Evolutionary conservation across 2,329 filamentous ascomycete genomes (phyloP), one percentile per base, ranked within the genome.

Genomic region (Trichophyton simii): DNA sequence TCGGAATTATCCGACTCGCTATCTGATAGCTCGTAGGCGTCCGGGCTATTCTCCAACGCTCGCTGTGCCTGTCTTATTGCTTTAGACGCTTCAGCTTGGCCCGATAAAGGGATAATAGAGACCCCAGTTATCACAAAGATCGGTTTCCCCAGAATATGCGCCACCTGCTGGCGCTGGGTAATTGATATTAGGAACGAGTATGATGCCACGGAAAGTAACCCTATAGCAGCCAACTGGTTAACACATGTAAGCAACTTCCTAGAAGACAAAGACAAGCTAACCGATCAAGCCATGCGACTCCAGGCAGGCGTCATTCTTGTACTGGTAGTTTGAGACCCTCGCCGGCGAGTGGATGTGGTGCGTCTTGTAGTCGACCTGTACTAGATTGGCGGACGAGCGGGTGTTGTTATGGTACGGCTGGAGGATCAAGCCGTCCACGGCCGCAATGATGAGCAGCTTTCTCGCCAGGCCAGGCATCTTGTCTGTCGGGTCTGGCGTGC

Each of bases 81-180:
- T 31, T 82, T 81, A 64, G 83, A 80, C 3, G 92, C 91, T 50
- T 95, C 89, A 46, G 75, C 72, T 68, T 87, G 86, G 4, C 88
- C 92, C 1, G 86, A 83, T 60, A 94, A 85, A 0, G 94, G 94
- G 4, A 95, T 95, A n/a, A 97, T 78, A 5, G 90, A 87, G 36
- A 97, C 88, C 67, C 95, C 89, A 50, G 88, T 94, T 63, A 96
- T 84, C 44, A 90, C 86, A 73, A 95, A 99, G 61, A 97, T 79
- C 0, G 91, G 87, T 61, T 83, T 86, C 4, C 89, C 90, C 65
- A 86, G 85, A 58, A 97, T 85, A 65, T 91, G 87, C 2, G 94
- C 94, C 58, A 97, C 91, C 72, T 95, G 89, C 69, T 95, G 83
- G 55, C 92, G 88, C 62, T 85, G 83, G 22, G 87, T 91, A 68